Base-by-base conservation (phyloP, 257 asterid genomes). In the Penstemon barbatus region DNA sequence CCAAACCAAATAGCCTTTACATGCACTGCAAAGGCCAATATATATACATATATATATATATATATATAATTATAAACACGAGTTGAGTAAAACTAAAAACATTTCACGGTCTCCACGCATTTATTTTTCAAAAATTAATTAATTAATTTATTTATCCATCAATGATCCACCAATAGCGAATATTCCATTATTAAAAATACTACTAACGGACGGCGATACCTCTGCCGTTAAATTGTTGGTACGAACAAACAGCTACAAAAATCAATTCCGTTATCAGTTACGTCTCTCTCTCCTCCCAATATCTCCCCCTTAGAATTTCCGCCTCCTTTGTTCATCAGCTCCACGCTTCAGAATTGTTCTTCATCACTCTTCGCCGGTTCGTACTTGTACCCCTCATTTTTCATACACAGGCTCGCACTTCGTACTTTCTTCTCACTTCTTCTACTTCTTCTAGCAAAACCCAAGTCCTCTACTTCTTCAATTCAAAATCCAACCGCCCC, bases 41-140 rank as follows among this genome's bases (percentile, higher is more conserved):
- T 36, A 49, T 8, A 55, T n/a, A n/a, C n/a, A n/a, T n/a, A n/a
- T n/a, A n/a, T n/a, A n/a, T 58, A 57, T 11, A 71, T 7, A 55
- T 25, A 41, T 67, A 58, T 58, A 9, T 33, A 43, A 12, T 61
- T 15, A 43, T 3, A 45, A 5, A 63, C 54, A 58, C 8, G 19
- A 59, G 42, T 42, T 59, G 46, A 33, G 60, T 4, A 7, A 2
- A 43, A 15, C 42, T 54, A 51, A 56, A 12, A 38, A 54, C 51
- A 43, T 49, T 65, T 78, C 77, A 78, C 74, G 77, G 66, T 71
- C 71, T 74, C 84, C 79, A 76, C 71, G 74, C 76, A 79, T 38
- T 46, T 36, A 6, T 74, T 59, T 53, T 54, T 36, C 3, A 59
- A 58, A 52, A 52, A 19, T 43, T 11, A 25, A 25, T 25, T 25